phyloP scores from a whole-genome alignment of 805 yeast genomes.

The Saturnispora dispora region DNA sequence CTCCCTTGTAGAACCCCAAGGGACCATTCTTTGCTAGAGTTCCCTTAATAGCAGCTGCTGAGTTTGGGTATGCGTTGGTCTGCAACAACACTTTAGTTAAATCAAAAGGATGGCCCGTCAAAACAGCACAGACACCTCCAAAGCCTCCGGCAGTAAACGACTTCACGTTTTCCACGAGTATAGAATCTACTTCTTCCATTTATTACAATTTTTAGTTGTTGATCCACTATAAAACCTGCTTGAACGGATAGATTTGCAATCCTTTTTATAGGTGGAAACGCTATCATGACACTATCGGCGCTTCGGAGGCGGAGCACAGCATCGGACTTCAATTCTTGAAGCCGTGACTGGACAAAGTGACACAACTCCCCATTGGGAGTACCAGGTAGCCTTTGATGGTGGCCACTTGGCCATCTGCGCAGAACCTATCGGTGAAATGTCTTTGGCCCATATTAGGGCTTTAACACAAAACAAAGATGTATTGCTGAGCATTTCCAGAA shows the following conservation, averaged over 20 bases:
- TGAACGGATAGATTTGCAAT: background rate
- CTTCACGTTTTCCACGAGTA: constrained; percentile 66
- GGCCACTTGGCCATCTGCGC: background rate
- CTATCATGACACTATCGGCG: constrained; percentile 1
- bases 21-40: constrained; percentile 71
- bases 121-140: constrained; percentile 92
- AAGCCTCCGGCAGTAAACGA: constrained; percentile 91
- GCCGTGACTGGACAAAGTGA: background rate
- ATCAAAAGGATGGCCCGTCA: constrained; percentile 96
- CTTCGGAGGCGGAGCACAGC: constrained; percentile 1
- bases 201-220: background rate
- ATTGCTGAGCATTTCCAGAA: background rate
- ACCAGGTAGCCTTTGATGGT: background rate
- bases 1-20: constrained; percentile 84
- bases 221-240: background rate
- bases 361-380: background rate
- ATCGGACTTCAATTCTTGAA: background rate
- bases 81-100: constrained; percentile 86
- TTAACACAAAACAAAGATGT: background rate
- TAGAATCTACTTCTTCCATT: constrained; percentile 30
- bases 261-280: background rate
- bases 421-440: no score
- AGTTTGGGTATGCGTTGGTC: constrained; percentile 57
- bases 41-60: constrained; percentile 57
- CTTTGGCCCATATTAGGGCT: background rate